Conservation (phyloP, 2,329 filamentous ascomycete genomes). For the Colletotrichum destructivum region DNA sequence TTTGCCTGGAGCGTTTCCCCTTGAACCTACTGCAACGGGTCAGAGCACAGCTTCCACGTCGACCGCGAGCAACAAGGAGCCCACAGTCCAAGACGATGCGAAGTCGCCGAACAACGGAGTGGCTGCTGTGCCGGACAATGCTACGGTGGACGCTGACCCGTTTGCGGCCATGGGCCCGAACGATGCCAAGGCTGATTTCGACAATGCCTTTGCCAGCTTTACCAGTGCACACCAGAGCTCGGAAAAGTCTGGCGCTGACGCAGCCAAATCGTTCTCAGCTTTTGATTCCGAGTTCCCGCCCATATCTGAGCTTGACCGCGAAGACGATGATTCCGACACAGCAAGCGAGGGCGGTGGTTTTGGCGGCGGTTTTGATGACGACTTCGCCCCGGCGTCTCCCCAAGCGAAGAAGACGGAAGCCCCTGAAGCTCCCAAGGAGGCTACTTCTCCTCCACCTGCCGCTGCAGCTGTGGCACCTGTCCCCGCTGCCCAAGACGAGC, state of each 20-base stretch:
- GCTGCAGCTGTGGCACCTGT: slow-evolving; percentile 51
- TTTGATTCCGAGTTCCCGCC: slow-evolving; percentile 91
- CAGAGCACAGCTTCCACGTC: slow-evolving; percentile 52
- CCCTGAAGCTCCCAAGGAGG: slow-evolving; percentile 43
- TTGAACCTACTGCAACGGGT: slow-evolving; percentile 56
- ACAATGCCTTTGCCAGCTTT: slow-evolving; percentile 87
- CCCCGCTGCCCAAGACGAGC: not conserved
- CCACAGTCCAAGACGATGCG: slow-evolving; percentile 47
- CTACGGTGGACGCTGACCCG: slow-evolving; percentile 56
- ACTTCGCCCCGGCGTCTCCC: slow-evolving; percentile 81
- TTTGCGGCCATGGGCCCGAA: slow-evolving; percentile 68
- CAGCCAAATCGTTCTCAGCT: slow-evolving; percentile 62
- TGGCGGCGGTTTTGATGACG: slow-evolving; percentile 92
- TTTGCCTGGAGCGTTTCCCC: slow-evolving; percentile 52
- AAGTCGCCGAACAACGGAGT: slow-evolving; percentile 38
- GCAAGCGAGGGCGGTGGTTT: slow-evolving; percentile 87
- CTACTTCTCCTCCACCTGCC: slow-evolving; percentile 40
- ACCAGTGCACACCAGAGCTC: slow-evolving; percentile 67
- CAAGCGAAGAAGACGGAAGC: slow-evolving; percentile 51
- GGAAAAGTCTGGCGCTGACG: slow-evolving; percentile 58
- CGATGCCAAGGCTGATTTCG: slow-evolving; percentile 85
- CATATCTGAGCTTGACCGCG: slow-evolving; percentile 86
- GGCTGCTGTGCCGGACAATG: slow-evolving; percentile 27
- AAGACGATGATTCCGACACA: slow-evolving; percentile 80
- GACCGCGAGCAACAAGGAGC: slow-evolving; percentile 51